These are phyloP conservation scores for Straminergon stramineum DNA, from an alignment of 225 moss, liverwort and hornwort genomes.

Conservation along the genomic window DNA sequence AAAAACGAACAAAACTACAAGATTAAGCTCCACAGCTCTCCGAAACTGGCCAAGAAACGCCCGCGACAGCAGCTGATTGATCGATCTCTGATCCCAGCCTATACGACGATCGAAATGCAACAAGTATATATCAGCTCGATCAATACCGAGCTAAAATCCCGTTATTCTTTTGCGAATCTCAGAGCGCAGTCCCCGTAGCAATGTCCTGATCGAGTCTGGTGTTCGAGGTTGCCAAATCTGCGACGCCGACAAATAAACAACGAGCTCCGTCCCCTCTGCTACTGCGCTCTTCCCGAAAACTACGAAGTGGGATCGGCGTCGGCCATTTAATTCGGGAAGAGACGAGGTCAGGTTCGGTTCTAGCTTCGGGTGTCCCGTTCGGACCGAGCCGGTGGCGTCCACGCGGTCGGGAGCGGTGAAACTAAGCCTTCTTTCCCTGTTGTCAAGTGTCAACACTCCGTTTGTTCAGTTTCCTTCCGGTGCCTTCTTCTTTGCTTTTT, in stretches of 20 bases:
- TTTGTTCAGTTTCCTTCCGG: not conserved
- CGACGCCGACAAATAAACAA: not conserved
- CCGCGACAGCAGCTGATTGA: not conserved
- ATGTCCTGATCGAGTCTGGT: not conserved
- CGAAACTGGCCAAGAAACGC: not conserved
- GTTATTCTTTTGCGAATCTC: not conserved
- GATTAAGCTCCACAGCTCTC: not conserved
- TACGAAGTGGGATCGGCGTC: not conserved
- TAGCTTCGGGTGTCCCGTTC: not conserved
- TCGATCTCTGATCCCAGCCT: not conserved
- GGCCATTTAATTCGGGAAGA: not conserved
- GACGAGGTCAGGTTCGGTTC: not conserved
- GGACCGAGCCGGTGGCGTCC: not conserved
- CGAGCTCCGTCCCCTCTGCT: not conserved
- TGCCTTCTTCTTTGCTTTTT: not conserved
- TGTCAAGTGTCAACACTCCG: not conserved
- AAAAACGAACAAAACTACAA: not conserved
- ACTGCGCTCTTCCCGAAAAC: not conserved
- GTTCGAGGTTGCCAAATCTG: not conserved
- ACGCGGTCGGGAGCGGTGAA: slow-evolving; percentile 12
- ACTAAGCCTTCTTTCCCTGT: no score
- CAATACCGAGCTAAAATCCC: not conserved
- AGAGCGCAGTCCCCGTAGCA: no score
- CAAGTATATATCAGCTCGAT: not conserved
- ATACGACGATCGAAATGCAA: not conserved